Conservation (phyloP, 2,329 filamentous ascomycete species). For the Colletotrichum sp. region DNA sequence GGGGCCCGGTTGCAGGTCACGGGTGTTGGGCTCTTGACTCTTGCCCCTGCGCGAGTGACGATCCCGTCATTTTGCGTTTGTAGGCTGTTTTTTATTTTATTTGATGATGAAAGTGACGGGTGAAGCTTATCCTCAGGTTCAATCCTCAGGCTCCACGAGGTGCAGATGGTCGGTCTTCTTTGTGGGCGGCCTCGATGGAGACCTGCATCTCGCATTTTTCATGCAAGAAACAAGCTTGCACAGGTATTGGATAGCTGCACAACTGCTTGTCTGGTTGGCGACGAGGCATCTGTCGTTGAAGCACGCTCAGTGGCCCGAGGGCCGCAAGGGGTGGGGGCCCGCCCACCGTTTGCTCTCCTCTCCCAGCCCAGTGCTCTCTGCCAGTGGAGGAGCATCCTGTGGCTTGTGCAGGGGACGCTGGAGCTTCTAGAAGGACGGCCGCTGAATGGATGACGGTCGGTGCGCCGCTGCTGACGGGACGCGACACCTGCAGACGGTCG, state of each 20-base stretch:
- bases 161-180: not conserved
- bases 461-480: conserved; percentile 2
- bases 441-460: conserved; percentile 12
- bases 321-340: not conserved
- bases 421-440: conserved; percentile 16
- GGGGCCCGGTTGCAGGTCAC: not conserved
- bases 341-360: not conserved
- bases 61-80: not conserved
- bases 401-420: not conserved
- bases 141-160: not conserved
- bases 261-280: conserved; percentile 14
- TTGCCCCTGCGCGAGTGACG: not conserved
- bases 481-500: not conserved
- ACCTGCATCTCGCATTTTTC: not conserved
- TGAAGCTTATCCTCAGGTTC: not conserved
- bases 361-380: too few relatives aligned
- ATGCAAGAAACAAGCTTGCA: not conserved
- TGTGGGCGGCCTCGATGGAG: not conserved
- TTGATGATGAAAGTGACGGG: not conserved
- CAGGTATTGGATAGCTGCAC: not conserved
- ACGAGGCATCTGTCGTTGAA: not conserved
- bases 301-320: not conserved
- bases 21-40: not conserved
- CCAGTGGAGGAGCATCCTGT: not conserved
- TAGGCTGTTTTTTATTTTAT: not conserved